Conservation (phyloP, 192 early-diverging fungal species). For the Backusella circina region DNA sequence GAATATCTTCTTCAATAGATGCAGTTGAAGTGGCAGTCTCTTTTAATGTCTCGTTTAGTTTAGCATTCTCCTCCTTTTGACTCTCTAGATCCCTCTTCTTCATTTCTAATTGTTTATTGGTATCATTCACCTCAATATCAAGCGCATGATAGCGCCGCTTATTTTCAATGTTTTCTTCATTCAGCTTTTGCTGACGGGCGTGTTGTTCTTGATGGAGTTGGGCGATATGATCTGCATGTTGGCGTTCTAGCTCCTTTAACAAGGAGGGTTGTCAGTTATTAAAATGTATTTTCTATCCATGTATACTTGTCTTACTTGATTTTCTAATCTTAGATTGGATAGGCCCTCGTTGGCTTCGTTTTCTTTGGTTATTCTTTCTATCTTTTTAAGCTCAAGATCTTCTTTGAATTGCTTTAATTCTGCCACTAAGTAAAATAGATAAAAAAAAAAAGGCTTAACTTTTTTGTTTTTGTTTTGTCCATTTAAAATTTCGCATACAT, state of each 20-base stretch:
- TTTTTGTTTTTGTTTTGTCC: background rate
- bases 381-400: background rate
- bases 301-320: background rate
- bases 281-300: background rate
- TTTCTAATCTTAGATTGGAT: background rate
- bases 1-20: background rate
- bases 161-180: background rate
- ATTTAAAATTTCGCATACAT: background rate
- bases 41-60: background rate
- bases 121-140: conserved; percentile 2
- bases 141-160: background rate
- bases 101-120: background rate
- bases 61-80: background rate
- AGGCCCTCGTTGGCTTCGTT: background rate
- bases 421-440: background rate
- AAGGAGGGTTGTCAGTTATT: background rate
- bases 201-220: background rate
- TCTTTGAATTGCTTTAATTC: background rate
- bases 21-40: background rate
- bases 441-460: background rate
- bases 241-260: background rate
- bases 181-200: background rate
- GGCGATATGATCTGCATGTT: background rate
- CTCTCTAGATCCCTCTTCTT: background rate
- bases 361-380: background rate